phyloP scores from a whole-genome alignment of 768 basidiomycete genomes.

The Panaeolus papilionaceus region DNA sequence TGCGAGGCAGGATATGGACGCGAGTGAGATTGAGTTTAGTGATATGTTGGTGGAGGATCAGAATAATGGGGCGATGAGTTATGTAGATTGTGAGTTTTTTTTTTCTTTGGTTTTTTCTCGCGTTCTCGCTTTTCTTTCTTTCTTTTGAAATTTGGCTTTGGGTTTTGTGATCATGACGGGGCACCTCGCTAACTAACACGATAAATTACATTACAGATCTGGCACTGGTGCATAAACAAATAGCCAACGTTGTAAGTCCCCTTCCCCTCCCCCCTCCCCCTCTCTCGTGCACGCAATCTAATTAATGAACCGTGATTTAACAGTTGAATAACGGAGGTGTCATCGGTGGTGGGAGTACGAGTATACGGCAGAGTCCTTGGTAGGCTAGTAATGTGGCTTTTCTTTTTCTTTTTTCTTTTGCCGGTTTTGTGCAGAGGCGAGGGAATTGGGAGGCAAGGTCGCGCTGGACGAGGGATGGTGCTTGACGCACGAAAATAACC shows the following conservation, averaged over 20 bases:
- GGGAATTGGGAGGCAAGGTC: too few relatives aligned
- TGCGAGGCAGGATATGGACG: slow-evolving; percentile 93
- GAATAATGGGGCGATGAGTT: slow-evolving; percentile 95
- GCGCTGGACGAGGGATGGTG: slow-evolving; percentile 36
- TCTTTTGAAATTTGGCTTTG: too few relatives aligned
- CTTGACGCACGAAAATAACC: too few relatives aligned
- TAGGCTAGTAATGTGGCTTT: slow-evolving; percentile 21
- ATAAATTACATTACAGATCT: slow-evolving; percentile 40
- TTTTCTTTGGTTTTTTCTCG: neutral
- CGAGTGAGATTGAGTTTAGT: slow-evolving; percentile 91
- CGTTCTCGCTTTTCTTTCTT: neutral
- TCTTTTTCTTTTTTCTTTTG: too few relatives aligned
- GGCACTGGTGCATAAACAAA: slow-evolving; percentile 56
- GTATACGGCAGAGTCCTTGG: slow-evolving; percentile 51
- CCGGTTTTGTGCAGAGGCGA: too few relatives aligned
- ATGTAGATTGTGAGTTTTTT: slow-evolving; percentile 77
- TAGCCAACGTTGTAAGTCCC: slow-evolving; percentile 49
- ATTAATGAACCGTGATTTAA: neutral
- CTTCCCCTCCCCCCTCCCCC: neutral
- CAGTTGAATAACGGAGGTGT: slow-evolving; percentile 48
- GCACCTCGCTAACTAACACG: too few relatives aligned
- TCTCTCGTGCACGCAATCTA: neutral
- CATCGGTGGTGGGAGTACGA: slow-evolving; percentile 38
- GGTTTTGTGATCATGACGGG: too few relatives aligned
- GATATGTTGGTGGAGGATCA: slow-evolving; percentile 98